Evolutionary conservation across 2,329 filamentous ascomycete genomes (phyloP), one percentile per base, ranked within the genome.

Genomic region (Ploettnerulaceae sp.): DNA sequence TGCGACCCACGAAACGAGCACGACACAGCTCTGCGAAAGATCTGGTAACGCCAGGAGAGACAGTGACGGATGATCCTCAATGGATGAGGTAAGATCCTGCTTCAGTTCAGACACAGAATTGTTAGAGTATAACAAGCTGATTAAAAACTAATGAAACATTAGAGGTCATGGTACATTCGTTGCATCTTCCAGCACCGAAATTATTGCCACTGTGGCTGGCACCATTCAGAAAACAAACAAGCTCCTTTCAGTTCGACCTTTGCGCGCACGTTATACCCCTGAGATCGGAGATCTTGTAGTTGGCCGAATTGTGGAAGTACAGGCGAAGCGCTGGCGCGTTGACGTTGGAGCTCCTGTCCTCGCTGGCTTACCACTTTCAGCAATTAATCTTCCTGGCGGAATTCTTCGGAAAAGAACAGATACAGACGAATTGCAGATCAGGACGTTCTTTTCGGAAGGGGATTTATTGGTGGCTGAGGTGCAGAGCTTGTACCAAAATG

Each of bases 221-320:
- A 91, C 85, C 5, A 76, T 97, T 26, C 83, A 86, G 63, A 91
- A 90, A 65, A 97, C 91, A 50, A 98, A 98, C 77, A 97, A 96
- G 67, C 82, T 98, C 37, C 82, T 98, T 56, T 95, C 89, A 2
- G 86, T 98, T 47, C 82, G 85, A 2, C 89, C 93, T 5, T 76
- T 98, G 3, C 88, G 90, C 52, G 90, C 93, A 14, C 85, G 93
- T 52, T 98, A 98, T 71, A 89, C 82, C 2, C 93, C 93, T 24
- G 91, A 96, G 67, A 96, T 98, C 51, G 93, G 93, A 58, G 93
- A 98, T 68, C 76, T 98, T 4, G 88, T 98, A 2, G 84, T 98
- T 11, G 93, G 93, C 28, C 81, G 93, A 53, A 95, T 98, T 60
- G 82, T 93, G 54, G 89, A 94, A 67, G 93, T 98, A n/a, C 89